Evolutionary conservation across 371 early-diverging fungal species (phyloP), one percentile per base, ranked within the genome.

Genomic region (Mucor indicus): DNA sequence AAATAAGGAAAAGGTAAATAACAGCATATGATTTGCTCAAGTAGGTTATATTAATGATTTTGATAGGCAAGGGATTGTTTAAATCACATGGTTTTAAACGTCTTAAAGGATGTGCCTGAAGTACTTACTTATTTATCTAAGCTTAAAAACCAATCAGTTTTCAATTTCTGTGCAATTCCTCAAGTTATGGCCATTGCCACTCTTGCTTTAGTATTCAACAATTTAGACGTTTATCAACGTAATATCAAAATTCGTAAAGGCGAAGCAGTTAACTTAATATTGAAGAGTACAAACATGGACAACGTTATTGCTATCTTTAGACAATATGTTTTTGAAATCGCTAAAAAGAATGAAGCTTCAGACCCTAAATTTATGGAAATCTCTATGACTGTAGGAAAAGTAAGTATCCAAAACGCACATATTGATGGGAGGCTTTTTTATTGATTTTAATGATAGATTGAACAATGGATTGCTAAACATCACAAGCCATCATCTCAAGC

Each of bases 101-200:
- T 91, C 1, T 69, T 98, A 56, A 64, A 77, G 53, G 87, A 89
- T 49, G 86, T 95, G 3, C 91, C 93, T 23, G 87, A 91, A 49
- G 87, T 88, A 30, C 72, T 98, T 29, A 89, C 84, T 36, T 98
- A 95, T 63, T 77, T 98, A 64, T 65, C 75, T 41, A 54, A 72
- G 47, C 73, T 98, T 46, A 60, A 68, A 44, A 88, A 96, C 55
- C 87, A 79, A 22, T 78, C 89, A 0, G 84, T 93, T 15, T 92
- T 97, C 66, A 87, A 83, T 56, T 97, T 97, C 64, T 91, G 93
- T 64, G 98, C 98, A 19, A 98, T 98, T 50, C 98, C 98, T 17
- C 97, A 98, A 76, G 90, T 92, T 20, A 96, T 96, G 98, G 98
- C 98, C 15, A 89, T 98, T 50, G 88, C 98, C n/a, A 90, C 96